Base-by-base conservation (phyloP, 306 rosid species). In the Medicago ruthenica region DNA sequence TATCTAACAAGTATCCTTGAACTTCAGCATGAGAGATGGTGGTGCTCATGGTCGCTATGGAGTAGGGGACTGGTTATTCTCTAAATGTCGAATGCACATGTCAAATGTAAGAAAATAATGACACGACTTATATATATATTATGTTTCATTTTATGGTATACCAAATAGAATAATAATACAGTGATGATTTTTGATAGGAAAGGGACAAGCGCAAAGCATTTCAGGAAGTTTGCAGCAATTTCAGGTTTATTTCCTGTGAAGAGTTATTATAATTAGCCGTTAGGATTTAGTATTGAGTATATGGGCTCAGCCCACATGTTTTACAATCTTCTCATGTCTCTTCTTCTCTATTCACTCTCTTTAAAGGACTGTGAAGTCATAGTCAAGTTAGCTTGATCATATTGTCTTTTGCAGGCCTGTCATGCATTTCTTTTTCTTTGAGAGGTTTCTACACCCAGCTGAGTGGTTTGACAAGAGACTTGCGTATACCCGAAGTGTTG, bases 401-500 rank as follows among this genome's bases (percentile, higher is more conserved):
- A 21, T 66, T 80, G 13, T 77, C 77, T 7, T 61, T 36, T 87
- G 84, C 90, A 94, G 97, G 86, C 97, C 97, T 71, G 98, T 88
- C 70, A 94, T 91, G 97, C 98, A 94, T 85, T 79, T 88, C 83
- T 91, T 94, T 88, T 94, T 94, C 92, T 84, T 91, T 87, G 98
- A 91, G 83, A 94, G 98, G 73, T 94, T 94, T 73, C 70, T 87
- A 79, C 96, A 91, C 79, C 95, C 97, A 51, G 90, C 96, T 67
- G 94, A 91, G 78, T 94, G 98, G 98, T 91, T 91, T 86, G 97
- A 91, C 85, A 91, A 91, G 90, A 89, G 98, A 79, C 94, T 94
- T 77, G 92, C 96, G 21, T 91, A 90, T 78, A 85, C 96, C 12
- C 82, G 96, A 77, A 94, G 96, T 78, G 95, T 94, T 79, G 98